Evolutionary conservation across 495 filamentous ascomycete genomes (phyloP).

Genomic region (Chaetomium cochliodes): DNA sequence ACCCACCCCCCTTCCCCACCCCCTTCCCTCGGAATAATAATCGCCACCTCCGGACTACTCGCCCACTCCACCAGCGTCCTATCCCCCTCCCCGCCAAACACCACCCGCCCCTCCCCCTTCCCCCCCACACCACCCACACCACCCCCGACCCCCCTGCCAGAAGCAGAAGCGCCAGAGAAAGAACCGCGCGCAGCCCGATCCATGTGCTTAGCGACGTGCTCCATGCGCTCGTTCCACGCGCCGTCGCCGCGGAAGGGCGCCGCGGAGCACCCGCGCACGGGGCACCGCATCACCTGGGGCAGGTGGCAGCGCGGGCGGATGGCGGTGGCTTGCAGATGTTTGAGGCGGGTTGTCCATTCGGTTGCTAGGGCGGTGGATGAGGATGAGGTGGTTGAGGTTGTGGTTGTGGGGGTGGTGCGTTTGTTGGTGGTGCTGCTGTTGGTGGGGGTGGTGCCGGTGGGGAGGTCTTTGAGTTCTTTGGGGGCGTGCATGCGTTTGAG

Average conservation of each 20-base stretch:
- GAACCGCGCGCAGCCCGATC: constrained; percentile 47
- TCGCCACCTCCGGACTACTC: constrained; percentile 35
- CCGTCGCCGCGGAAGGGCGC: constrained; percentile 56
- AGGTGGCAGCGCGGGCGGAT: constrained; percentile 57
- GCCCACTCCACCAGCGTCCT: constrained; percentile 49
- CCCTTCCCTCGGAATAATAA: constrained; percentile 36
- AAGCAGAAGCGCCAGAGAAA: too few species aligned
- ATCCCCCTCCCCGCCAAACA: constrained; percentile 43
- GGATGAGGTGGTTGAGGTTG: too few species aligned
- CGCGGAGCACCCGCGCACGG: constrained; percentile 55
- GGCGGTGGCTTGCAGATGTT: constrained; percentile 57
- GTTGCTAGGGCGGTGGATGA: not conserved
- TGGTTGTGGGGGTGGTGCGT: not conserved
- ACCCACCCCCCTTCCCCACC: constrained; percentile 22
- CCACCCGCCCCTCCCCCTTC: constrained; percentile 20
- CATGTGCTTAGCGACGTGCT: constrained; percentile 84
- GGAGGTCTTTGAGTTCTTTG: constrained; percentile 29
- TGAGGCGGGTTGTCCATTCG: constrained; percentile 47
- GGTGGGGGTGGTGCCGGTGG: not conserved
- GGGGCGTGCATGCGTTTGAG: constrained; percentile 80
- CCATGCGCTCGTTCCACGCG: constrained; percentile 83
- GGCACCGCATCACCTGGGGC: constrained; percentile 63
- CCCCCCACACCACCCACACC: too few species aligned
- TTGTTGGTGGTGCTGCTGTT: constrained; percentile 4
- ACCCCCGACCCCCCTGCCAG: too few species aligned